Evolutionary conservation across 2,329 filamentous ascomycete species (phyloP), one percentile per base, ranked within the genome.

Genomic region (Tolypocladium pustulatum): DNA sequence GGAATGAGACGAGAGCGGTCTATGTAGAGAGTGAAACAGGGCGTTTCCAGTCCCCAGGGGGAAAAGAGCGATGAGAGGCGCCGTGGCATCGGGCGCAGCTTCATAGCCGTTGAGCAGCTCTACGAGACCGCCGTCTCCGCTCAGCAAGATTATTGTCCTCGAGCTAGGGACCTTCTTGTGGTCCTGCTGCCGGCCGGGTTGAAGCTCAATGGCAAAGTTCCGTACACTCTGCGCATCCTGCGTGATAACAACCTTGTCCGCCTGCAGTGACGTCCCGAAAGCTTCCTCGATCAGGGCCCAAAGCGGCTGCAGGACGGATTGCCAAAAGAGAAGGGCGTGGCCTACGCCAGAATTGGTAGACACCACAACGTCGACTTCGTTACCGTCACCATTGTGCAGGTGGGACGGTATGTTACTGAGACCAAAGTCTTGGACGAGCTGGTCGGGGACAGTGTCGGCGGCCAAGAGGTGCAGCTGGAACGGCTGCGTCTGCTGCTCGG

Each of bases 51-150:
- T 88, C 15, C 85, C 85, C 0, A 88, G 75, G 1, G 85, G 85
- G 20, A 88, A 69, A 17, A 85, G 68, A 0, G 76, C 77, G 37
- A 88, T 67, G 2, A 78, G 71, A 0, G 82, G 80, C 6, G 68
- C 65, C 0, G 61, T 41, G 0, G 58, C 46, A 17, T 59, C 60
- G 1, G 57, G 43, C 1, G 60, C 57, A 0, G 64, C 63, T 32
- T 67, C 63, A 13, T 71, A 67, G 32, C 71, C 82, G 68, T 97
- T 95, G 60, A 96, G 77, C 1, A 94, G 76, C 65, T 97, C 93
- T 22, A 91, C 81, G 2, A 96, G 72, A 7, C 91, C 93, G 17
- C 93, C 93, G 70, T 97, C 93, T 8, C 93, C 93, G 55, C 89
- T 93, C 6, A 97, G 78, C 15, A 97, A 80, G 36, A 97, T 73